Evolutionary conservation across 768 basidiomycete genomes (phyloP).

Genomic region (Leccinellum albellum): DNA sequence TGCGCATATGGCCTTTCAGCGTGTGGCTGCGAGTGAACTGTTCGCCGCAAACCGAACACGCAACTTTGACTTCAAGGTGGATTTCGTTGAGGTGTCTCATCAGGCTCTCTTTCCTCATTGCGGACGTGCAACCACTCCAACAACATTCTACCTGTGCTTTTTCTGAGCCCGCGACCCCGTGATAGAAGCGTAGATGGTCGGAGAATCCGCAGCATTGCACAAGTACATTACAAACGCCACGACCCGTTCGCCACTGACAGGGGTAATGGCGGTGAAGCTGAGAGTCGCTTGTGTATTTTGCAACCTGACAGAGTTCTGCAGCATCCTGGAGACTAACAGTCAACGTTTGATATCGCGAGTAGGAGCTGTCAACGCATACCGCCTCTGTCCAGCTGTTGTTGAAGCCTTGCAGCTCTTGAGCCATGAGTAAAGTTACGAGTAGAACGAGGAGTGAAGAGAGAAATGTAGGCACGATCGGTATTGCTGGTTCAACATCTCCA

Average conservation of each 20-base stretch:
- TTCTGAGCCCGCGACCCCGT: slow-evolving; percentile 20
- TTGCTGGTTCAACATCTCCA: slow-evolving; percentile 5
- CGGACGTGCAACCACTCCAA: slow-evolving; percentile 17
- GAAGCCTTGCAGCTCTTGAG: background rate
- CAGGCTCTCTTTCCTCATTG: slow-evolving; percentile 29
- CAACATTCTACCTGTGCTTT: slow-evolving; percentile 2
- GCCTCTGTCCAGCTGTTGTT: background rate
- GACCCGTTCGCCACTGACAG: slow-evolving; percentile 15
- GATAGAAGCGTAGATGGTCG: slow-evolving; percentile 19
- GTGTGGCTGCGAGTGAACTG: slow-evolving; percentile 28
- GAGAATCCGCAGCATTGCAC: slow-evolving; percentile 12
- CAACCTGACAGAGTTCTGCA: background rate
- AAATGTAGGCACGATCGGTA: slow-evolving; percentile 1
- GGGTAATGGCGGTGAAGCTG: slow-evolving; percentile 4
- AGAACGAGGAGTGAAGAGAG: background rate
- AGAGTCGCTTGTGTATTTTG: background rate
- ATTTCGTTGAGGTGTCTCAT: slow-evolving; percentile 25
- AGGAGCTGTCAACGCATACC: slow-evolving; percentile 3
- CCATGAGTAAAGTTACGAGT: background rate
- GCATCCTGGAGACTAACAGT: slow-evolving; percentile 11
- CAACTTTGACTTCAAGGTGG: slow-evolving; percentile 17
- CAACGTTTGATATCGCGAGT: background rate
- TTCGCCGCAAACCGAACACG: slow-evolving; percentile 16
- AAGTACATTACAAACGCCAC: background rate
- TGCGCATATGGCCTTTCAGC: slow-evolving; percentile 9